Evolutionary conservation across 1,284 basidiomycete species (phyloP).

Genomic region (Blastosporella zonata): DNA sequence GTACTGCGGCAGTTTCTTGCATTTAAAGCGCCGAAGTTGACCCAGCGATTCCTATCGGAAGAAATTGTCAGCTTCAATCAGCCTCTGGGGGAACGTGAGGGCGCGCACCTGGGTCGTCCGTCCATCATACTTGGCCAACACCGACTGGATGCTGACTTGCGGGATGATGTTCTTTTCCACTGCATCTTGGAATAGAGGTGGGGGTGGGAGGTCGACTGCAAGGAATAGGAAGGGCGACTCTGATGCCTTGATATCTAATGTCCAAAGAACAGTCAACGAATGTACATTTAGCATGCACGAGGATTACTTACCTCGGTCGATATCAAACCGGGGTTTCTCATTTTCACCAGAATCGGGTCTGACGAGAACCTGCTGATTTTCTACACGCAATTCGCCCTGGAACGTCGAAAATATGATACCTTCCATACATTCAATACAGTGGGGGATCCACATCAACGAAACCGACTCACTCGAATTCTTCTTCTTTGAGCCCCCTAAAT

Average conservation of each 20-base stretch:
- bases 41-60: slow-evolving; percentile 74
- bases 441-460: slow-evolving; percentile 3
- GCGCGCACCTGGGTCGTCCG: slow-evolving; percentile 72
- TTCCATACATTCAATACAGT: slow-evolving; percentile 29
- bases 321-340: slow-evolving; percentile 85
- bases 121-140: slow-evolving; percentile 97
- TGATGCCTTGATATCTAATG: slow-evolving; percentile 81
- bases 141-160: slow-evolving; percentile 88
- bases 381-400: slow-evolving; percentile 90
- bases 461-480: slow-evolving; percentile 72
- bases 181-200: slow-evolving; percentile 93
- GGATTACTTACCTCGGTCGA: slow-evolving; percentile 71
- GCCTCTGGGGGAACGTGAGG: neutral
- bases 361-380: slow-evolving; percentile 91
- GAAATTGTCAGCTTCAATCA: slow-evolving; percentile 2
- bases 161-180: slow-evolving; percentile 98
- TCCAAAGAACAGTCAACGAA: neutral
- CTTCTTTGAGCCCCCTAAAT: slow-evolving; percentile 88
- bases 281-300: neutral
- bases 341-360: slow-evolving; percentile 71
- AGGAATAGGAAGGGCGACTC: slow-evolving; percentile 94
- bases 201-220: slow-evolving; percentile 92
- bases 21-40: slow-evolving; percentile 86
- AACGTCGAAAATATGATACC: slow-evolving; percentile 92
- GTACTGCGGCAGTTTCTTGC: slow-evolving; percentile 85